These are phyloP conservation scores for Sporothrix euskadiensis DNA, from an alignment of 2,329 filamentous ascomycete genomes.

Conservation along the genomic window DNA sequence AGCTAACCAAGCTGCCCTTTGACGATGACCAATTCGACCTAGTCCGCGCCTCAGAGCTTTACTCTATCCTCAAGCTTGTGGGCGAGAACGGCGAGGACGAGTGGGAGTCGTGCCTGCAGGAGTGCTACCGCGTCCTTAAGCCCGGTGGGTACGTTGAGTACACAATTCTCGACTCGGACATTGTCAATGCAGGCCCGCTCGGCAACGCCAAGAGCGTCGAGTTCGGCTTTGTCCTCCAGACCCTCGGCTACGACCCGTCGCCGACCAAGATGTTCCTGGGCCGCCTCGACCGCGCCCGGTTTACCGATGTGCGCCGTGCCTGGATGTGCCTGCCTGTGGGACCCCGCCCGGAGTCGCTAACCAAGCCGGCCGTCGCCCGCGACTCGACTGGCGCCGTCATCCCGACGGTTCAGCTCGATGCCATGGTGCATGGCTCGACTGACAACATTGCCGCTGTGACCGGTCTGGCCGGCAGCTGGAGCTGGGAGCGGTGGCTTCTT, in stretches of 20 bases:
- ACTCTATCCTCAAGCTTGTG: conserved; percentile 76
- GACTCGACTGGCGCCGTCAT: conserved; percentile 44
- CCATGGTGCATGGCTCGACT: conserved; percentile 66
- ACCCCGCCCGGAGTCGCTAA: conserved; percentile 44
- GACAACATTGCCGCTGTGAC: conserved; percentile 72
- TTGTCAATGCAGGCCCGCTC: conserved; percentile 78
- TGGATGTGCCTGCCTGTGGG: conserved; percentile 92
- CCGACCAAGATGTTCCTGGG: conserved; percentile 80
- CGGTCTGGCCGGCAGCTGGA: conserved; percentile 81
- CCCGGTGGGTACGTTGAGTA: conserved; percentile 93
- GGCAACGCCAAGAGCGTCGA: conserved; percentile 84
- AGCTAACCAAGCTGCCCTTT: conserved; percentile 81
- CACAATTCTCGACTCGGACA: conserved; percentile 82
- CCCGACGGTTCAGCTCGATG: conserved; percentile 58
- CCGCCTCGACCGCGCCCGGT: conserved; percentile 73
- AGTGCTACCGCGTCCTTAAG: conserved; percentile 89
- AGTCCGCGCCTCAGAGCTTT: conserved; percentile 83
- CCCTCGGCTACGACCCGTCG: conserved; percentile 82
- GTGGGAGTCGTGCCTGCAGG: conserved; percentile 79
- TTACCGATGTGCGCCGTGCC: conserved; percentile 75
- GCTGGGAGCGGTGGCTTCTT: conserved; percentile 95
- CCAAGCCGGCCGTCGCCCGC: conserved; percentile 39
- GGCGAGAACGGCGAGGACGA: conserved; percentile 73
- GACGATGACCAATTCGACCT: conserved; percentile 84
- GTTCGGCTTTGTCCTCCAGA: conserved; percentile 87